Evolutionary conservation across 257 asterid species (phyloP).

Genomic region (Solanum ahanhuiri): DNA sequence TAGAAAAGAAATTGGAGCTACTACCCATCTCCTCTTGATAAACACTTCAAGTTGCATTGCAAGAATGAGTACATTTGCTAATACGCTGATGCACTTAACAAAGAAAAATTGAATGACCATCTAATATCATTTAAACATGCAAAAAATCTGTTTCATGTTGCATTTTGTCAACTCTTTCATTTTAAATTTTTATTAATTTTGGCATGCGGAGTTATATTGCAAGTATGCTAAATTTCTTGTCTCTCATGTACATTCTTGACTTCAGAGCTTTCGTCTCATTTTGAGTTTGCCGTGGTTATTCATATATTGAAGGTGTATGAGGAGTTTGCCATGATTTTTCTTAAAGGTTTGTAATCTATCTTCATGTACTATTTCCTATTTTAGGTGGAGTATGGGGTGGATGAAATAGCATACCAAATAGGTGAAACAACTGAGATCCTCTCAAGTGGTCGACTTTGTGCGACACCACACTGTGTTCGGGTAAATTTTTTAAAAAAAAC

Average conservation of each 20-base stretch:
- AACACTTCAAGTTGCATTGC: background rate
- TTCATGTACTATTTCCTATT: constrained; percentile 9
- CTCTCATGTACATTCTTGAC: background rate
- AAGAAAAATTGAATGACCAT: background rate
- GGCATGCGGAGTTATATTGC: background rate
- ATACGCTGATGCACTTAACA: background rate
- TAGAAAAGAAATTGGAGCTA: background rate
- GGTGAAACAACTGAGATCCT: constrained; percentile 92
- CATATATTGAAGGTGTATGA: background rate
- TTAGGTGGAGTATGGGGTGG: constrained; percentile 81
- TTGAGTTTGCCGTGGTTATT: background rate
- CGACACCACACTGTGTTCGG: constrained; percentile 93
- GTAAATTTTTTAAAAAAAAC: constrained; percentile 18
- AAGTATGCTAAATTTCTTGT: background rate
- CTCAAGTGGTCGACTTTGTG: constrained; percentile 81
- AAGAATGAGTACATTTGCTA: background rate
- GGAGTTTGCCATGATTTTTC: background rate
- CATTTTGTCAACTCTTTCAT: background rate
- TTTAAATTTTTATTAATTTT: background rate
- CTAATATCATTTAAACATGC: background rate
- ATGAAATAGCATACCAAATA: constrained; percentile 83
- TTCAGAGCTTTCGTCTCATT: background rate
- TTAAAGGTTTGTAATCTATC: background rate
- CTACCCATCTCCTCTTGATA: background rate
- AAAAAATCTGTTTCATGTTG: background rate